A percentile compares a stretch with the other conserved stretches of the same genome.
These are phyloP conservation scores for Aspergillus ruber DNA, from an alignment of 2,329 filamentous ascomycete species.

Conservation along the genomic window DNA sequence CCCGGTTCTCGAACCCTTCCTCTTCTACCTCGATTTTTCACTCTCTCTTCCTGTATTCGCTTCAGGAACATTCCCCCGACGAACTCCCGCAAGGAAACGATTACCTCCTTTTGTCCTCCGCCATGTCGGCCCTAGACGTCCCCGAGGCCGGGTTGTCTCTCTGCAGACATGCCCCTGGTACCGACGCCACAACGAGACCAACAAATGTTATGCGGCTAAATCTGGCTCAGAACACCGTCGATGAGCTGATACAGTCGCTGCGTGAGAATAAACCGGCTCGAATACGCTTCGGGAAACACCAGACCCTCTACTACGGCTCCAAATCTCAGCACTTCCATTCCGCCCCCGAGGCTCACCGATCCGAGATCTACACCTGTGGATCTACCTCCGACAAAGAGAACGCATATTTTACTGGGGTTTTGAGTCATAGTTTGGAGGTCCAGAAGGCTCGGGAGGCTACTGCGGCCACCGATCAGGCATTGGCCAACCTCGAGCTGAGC, in stretches of 20 bases:
- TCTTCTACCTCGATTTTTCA: conserved; percentile 10
- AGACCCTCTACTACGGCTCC: conserved; percentile 53
- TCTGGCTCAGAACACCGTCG: conserved; percentile 38
- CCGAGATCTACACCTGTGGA: conserved; percentile 51
- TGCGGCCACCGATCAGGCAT: conserved; percentile 52
- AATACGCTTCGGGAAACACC: conserved; percentile 43
- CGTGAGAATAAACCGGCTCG: conserved; percentile 38
- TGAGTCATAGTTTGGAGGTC: conserved; percentile 53
- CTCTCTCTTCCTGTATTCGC: conserved; percentile 2
- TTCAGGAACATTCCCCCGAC: conserved; percentile 4
- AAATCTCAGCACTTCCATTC: conserved; percentile 51
- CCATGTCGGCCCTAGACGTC: conserved; percentile 31
- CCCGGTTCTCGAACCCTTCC: conserved; percentile 13
- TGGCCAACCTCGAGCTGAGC: conserved; percentile 54
- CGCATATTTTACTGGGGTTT: conserved; percentile 50
- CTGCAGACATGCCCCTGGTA: conserved; percentile 24
- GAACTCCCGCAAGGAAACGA: too few species aligned
- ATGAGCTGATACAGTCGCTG: conserved; percentile 41
- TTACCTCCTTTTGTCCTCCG: conserved; percentile 2
- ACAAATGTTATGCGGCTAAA: conserved; percentile 43
- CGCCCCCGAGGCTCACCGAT: conserved; percentile 47
- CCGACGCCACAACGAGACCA: conserved; percentile 25
- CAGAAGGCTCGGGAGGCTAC: conserved; percentile 50
- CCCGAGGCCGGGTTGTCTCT: conserved; percentile 38
- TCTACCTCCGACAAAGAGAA: conserved; percentile 35